Evolutionary conservation across 2,329 filamentous ascomycete species (phyloP).

Genomic region (Microcera coccophila): DNA sequence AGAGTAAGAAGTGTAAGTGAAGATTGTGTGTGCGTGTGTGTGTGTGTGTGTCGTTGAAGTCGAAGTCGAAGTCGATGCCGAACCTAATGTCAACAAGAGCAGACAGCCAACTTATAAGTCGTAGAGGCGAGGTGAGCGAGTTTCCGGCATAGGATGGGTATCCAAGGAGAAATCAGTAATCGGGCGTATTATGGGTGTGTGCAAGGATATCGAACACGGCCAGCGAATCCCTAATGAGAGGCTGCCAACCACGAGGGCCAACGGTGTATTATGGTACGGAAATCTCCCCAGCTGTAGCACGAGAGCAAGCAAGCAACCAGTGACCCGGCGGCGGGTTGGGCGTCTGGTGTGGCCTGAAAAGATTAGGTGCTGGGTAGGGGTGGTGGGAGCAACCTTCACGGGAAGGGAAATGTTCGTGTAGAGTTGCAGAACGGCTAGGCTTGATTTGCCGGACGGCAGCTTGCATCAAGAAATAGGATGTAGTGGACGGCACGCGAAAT

Average conservation of each 20-base stretch:
- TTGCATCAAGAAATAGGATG: constrained; percentile 5
- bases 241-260: constrained; percentile 12
- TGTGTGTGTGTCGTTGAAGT: constrained; percentile 1
- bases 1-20: not conserved
- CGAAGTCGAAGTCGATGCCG: constrained; percentile 6
- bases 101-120: constrained; percentile 19
- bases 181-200: constrained; percentile 15
- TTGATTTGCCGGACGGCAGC: constrained; percentile 7
- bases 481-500: constrained; percentile 4
- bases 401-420: constrained; percentile 14
- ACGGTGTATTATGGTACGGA: constrained; percentile 16
- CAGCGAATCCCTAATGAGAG: constrained; percentile 8
- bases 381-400: constrained; percentile 16
- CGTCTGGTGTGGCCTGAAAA: constrained; percentile 27
- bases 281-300: constrained; percentile 21
- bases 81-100: constrained; percentile 5
- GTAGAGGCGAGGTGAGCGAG: constrained; percentile 6
- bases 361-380: constrained; percentile 24
- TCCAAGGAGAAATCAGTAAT: constrained; percentile 12
- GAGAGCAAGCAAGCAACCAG: constrained; percentile 17
- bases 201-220: constrained; percentile 9
- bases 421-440: constrained; percentile 12
- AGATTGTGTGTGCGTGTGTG: not conserved
- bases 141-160: constrained; percentile 8
- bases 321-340: constrained; percentile 16